A percentile compares a stretch with the other conserved stretches of the same genome.
These are phyloP conservation scores for Coemansia sp. DNA, from an alignment of 192 early-diverging fungal species.

Conservation along the genomic window DNA sequence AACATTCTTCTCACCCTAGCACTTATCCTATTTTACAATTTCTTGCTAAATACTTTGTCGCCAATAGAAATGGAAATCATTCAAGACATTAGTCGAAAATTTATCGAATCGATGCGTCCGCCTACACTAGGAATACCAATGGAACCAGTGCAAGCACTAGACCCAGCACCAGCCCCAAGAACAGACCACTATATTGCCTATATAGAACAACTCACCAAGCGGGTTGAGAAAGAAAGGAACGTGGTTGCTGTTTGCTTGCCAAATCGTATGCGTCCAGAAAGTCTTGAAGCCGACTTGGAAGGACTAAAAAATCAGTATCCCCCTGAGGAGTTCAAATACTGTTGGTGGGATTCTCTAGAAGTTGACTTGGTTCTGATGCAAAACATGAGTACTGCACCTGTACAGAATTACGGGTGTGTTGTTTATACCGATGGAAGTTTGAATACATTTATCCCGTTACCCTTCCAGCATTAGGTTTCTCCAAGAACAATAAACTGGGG, in stretches of 20 bases:
- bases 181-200: not conserved
- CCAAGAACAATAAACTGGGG: no score
- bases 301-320: not conserved
- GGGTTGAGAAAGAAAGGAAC: not conserved
- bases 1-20: no score
- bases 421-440: not conserved
- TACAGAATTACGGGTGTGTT: not conserved
- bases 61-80: no score
- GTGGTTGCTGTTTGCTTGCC: not conserved
- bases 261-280: not conserved
- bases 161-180: no score
- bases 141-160: no score
- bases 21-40: no score
- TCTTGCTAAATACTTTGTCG: no score
- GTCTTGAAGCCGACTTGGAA: not conserved
- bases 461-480: no score
- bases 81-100: not conserved
- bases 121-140: no score
- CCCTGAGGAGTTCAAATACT: not conserved
- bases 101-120: no score
- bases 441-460: not conserved
- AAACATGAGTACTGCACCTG: not conserved
- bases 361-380: not conserved
- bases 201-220: not conserved
- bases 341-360: not conserved